Evolutionary conservation across 2,329 filamentous ascomycete genomes (phyloP).

Genomic region (Stachybotrys echinatus): DNA sequence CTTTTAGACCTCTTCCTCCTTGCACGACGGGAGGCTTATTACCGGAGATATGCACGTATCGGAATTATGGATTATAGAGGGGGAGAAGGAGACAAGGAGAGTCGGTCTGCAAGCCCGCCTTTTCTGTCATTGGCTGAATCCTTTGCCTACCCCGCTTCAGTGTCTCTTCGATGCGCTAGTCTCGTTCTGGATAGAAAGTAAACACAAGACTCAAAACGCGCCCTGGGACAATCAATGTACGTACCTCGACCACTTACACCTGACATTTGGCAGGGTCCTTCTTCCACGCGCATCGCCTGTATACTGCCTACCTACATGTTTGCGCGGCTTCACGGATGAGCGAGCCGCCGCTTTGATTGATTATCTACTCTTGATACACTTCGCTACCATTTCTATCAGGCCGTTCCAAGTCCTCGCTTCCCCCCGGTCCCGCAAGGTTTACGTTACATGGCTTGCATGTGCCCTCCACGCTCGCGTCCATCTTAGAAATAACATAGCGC

Average conservation of each 20-base stretch:
- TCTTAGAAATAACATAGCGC: neutral
- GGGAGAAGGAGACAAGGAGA: too few species aligned
- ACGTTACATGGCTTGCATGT: too few species aligned
- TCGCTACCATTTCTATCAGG: neutral
- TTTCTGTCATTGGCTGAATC: neutral
- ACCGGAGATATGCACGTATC: conserved; percentile 1
- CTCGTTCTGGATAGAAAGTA: conserved; percentile 32
- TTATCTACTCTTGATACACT: neutral
- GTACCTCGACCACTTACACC: conserved; percentile 5
- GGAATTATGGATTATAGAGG: too few species aligned
- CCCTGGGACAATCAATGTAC: conserved; percentile 3
- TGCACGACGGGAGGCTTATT: too few species aligned
- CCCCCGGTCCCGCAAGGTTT: too few species aligned
- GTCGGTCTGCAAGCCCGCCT: neutral
- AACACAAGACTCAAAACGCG: conserved; percentile 24
- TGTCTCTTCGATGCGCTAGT: conserved; percentile 17
- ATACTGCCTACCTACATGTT: too few species aligned
- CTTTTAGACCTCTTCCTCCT: too few species aligned
- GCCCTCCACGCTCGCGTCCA: neutral
- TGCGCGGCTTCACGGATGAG: too few species aligned
- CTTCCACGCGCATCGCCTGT: neutral
- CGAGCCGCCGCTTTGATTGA: too few species aligned
- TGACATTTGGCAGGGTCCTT: neutral
- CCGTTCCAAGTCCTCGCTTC: too few species aligned
- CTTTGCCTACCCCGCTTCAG: neutral